These are phyloP conservation scores for Aspergillus funiculosus DNA, from an alignment of 495 filamentous ascomycete species.

Conservation along the genomic window DNA sequence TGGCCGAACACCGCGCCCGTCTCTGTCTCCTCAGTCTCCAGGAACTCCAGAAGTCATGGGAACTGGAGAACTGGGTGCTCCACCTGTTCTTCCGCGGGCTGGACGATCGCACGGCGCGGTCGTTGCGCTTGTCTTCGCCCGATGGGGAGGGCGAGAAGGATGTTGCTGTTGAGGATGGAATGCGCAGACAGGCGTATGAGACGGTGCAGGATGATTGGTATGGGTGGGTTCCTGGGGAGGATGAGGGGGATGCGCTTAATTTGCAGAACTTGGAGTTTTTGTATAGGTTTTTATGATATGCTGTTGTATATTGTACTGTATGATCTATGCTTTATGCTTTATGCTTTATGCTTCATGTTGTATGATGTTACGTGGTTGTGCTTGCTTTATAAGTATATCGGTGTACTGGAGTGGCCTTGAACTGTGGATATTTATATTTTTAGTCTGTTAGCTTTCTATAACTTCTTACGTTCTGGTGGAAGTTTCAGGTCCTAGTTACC, in stretches of 20 bases:
- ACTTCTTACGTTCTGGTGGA: too few species aligned
- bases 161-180: slow-evolving; percentile 2
- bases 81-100: slow-evolving; percentile 43
- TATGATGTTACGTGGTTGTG: too few species aligned
- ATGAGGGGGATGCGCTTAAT: slow-evolving; percentile 35
- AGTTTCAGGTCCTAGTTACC: too few species aligned
- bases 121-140: slow-evolving; percentile 26
- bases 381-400: too few species aligned
- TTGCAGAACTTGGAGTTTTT: slow-evolving; percentile 38
- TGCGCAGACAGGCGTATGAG: not conserved
- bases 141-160: not conserved
- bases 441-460: too few species aligned
- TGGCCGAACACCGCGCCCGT: slow-evolving; percentile 44
- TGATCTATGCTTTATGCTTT: too few species aligned
- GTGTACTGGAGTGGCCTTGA: too few species aligned
- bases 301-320: too few species aligned
- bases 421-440: too few species aligned
- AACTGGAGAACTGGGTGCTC: slow-evolving; percentile 44
- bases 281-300: slow-evolving; percentile 37
- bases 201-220: slow-evolving; percentile 28
- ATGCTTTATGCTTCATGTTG: too few species aligned
- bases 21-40: slow-evolving; percentile 42
- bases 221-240: slow-evolving; percentile 34
- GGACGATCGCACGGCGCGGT: slow-evolving; percentile 39
- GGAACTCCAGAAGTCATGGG: slow-evolving; percentile 45